phyloP scores from a whole-genome alignment of 1,284 basidiomycete species.

The Pterulicium gracile region DNA sequence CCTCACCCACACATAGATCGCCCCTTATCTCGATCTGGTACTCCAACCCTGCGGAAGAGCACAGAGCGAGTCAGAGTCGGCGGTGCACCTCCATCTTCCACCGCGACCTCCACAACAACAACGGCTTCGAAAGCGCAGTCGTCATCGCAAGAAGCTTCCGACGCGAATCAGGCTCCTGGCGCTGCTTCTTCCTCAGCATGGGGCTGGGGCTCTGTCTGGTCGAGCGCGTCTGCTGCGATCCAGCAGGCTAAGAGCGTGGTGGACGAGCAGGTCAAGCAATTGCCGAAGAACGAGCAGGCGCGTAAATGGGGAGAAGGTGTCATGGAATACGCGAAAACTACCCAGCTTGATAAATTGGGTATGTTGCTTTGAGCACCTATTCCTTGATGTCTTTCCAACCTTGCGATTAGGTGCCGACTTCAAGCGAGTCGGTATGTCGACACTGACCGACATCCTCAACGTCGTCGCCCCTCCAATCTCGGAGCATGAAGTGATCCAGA shows the following conservation, averaged over 20 bases:
- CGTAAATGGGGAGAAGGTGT: slow-evolving; percentile 66
- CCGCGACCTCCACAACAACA: slow-evolving; percentile 9
- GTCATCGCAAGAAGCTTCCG: slow-evolving; percentile 13
- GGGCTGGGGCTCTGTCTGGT: slow-evolving; percentile 86
- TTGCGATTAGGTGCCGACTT: slow-evolving; percentile 67
- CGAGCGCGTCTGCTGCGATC: slow-evolving; percentile 73
- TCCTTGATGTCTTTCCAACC: slow-evolving; percentile 1
- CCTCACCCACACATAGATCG: slow-evolving; percentile 46
- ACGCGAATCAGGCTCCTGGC: slow-evolving; percentile 19
- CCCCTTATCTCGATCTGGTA: slow-evolving; percentile 55
- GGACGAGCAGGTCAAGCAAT: slow-evolving; percentile 79
- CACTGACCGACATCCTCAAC: slow-evolving; percentile 85
- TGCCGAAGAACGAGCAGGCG: slow-evolving; percentile 74
- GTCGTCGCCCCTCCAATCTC: slow-evolving; percentile 97
- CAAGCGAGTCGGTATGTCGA: slow-evolving; percentile 76
- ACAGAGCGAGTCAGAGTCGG: slow-evolving; percentile 68
- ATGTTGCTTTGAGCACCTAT: slow-evolving; percentile 12
- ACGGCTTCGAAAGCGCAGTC: slow-evolving; percentile 7
- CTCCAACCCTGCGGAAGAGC: slow-evolving; percentile 64
- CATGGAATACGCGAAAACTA: slow-evolving; percentile 57
- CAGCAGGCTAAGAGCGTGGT: slow-evolving; percentile 83
- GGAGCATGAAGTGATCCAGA: slow-evolving; percentile 94
- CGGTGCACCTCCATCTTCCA: slow-evolving; percentile 19
- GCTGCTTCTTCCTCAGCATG: slow-evolving; percentile 24
- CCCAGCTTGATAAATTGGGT: slow-evolving; percentile 82